Evolutionary conservation across 164 flowering plant species (phyloP).

Genomic region (Aristolochia fimbriata): DNA sequence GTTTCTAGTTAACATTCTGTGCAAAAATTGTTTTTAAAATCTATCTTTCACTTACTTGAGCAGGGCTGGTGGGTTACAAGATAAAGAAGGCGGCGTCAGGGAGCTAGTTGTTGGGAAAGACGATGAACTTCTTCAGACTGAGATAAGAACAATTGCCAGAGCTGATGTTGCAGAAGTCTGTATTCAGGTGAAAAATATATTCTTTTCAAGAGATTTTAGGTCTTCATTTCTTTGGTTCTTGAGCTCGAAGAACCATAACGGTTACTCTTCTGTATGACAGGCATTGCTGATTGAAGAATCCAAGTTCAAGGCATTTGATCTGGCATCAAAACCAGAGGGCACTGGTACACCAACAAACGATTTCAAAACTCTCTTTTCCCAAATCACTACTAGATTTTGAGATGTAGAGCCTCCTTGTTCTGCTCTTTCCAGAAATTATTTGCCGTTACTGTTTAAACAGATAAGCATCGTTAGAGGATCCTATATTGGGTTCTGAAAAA

Average conservation of each 20-base stretch:
- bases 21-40: no score
- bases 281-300: conserved; percentile 83
- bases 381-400: conserved; percentile 56
- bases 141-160: conserved; percentile 61
- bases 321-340: conserved; percentile 89
- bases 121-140: conserved; percentile 85
- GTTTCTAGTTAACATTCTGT: background rate
- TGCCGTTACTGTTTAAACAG: no score
- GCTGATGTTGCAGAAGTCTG: conserved; percentile 98
- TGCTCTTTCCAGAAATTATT: background rate
- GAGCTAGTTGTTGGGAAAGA: conserved; percentile 88
- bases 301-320: conserved; percentile 81
- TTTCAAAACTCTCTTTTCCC: conserved; percentile 75
- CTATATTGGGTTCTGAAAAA: no score
- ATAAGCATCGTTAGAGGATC: no score
- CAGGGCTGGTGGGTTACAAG: conserved; percentile 97
- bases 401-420: background rate
- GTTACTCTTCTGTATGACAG: conserved; percentile 24
- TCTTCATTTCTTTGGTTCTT: background rate
- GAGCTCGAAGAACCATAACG: no score
- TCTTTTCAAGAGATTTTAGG: background rate
- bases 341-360: conserved; percentile 83
- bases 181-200: conserved; percentile 56
- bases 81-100: conserved; percentile 85
- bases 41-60: background rate